Percentiles rank a stretch among this genome's conserved stretches.
phyloP scores from a whole-genome alignment of 768 basidiomycete genomes.

The Psilocybe subaeruginosa region DNA sequence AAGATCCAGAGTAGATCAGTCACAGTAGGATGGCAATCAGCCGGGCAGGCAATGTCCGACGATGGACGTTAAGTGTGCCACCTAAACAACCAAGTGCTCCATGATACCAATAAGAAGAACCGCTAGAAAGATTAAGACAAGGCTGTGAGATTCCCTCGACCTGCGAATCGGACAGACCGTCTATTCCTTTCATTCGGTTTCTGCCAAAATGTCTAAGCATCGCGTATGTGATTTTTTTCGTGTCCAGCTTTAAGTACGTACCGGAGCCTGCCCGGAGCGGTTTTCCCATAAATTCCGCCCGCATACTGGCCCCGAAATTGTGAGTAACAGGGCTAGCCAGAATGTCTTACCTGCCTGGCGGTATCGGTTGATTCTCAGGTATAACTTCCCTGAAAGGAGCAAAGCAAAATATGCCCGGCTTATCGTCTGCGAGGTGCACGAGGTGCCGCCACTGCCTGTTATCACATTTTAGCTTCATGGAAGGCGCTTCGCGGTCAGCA shows the following conservation, averaged over 20 bases:
- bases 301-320: neutral
- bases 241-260: neutral
- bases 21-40: neutral
- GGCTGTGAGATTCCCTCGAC: neutral
- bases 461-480: no score
- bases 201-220: constrained; percentile 1
- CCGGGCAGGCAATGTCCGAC: neutral
- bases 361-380: neutral
- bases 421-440: no score
- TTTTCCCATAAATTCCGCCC: neutral
- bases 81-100: neutral
- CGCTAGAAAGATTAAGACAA: constrained; percentile 7
- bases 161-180: neutral
- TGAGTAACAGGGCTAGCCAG: neutral
- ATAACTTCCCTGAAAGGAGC: neutral
- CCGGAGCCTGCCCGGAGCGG: neutral
- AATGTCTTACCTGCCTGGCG: neutral
- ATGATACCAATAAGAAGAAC: neutral
- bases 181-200: constrained; percentile 1
- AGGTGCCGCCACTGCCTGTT: no score
- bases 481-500: no score
- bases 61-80: neutral
- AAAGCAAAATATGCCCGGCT: neutral
- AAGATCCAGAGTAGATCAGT: neutral
- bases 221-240: neutral